Conservation (phyloP, 2,329 filamentous ascomycete species). For the Tolypocladium amazonense region DNA sequence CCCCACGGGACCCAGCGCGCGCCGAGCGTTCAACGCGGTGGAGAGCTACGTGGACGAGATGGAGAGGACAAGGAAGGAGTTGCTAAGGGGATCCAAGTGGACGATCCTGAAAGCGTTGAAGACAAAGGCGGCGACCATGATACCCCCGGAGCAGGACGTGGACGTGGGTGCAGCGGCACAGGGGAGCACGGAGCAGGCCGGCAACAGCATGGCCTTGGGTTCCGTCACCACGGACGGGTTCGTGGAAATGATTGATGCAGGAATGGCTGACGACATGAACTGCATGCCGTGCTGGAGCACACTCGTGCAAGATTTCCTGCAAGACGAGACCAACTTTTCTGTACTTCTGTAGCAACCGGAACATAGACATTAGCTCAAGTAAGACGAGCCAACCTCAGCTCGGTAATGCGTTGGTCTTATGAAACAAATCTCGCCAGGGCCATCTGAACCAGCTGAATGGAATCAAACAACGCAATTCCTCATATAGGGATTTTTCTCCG, state of each 20-base stretch:
- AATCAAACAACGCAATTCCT: neutral
- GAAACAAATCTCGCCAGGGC: no score
- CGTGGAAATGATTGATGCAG: neutral
- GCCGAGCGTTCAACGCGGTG: neutral
- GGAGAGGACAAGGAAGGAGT: neutral
- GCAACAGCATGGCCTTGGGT: neutral
- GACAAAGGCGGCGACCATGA: neutral
- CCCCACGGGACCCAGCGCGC: neutral
- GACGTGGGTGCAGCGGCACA: neutral
- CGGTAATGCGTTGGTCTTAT: no score
- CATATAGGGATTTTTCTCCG: neutral
- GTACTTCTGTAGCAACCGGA: neutral
- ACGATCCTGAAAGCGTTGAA: neutral
- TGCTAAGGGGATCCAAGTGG: neutral
- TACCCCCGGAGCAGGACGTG: neutral
- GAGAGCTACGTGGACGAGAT: neutral
- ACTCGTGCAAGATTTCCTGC: neutral
- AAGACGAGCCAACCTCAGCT: no score
- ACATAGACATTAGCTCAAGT: no score
- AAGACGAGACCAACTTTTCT: neutral
- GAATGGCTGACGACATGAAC: neutral
- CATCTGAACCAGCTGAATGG: no score
- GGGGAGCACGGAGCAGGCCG: neutral
- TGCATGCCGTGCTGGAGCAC: neutral
- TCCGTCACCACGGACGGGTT: neutral